Percentiles rank a stretch among this genome's conserved stretches.
These are phyloP conservation scores for Pseudoturritis turrita DNA, from an alignment of 345 rosid species.

Conservation along the genomic window DNA sequence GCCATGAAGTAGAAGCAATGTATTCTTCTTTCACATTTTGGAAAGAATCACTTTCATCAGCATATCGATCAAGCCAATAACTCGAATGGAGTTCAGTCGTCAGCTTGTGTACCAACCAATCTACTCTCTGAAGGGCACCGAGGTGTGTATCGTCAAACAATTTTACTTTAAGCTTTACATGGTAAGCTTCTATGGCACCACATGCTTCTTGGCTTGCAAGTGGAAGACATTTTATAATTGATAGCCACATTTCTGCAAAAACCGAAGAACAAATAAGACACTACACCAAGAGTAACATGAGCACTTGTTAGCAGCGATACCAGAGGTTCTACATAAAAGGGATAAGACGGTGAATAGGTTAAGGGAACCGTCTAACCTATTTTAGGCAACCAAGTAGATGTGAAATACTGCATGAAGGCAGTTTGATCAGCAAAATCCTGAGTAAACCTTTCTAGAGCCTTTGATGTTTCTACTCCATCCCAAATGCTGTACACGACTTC, in stretches of 20 bases:
- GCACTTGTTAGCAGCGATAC: background rate
- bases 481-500: constrained; percentile 61
- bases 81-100: constrained; percentile 88
- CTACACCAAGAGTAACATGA: background rate
- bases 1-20: constrained; percentile 90
- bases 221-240: constrained; percentile 70
- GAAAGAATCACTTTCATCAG: constrained; percentile 89
- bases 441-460: constrained; percentile 55
- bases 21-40: constrained; percentile 89
- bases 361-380: constrained; percentile 53
- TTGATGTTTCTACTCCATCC: constrained; percentile 50
- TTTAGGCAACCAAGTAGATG: constrained; percentile 83
- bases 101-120: constrained; percentile 95
- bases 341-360: background rate
- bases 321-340: background rate
- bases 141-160: constrained; percentile 93
- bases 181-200: constrained; percentile 96
- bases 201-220: constrained; percentile 97
- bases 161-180: constrained; percentile 78
- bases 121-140: constrained; percentile 85
- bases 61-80: constrained; percentile 89
- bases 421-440: constrained; percentile 82
- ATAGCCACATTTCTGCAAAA: constrained; percentile 88
- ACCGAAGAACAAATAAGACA: background rate
- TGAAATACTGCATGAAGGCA: constrained; percentile 71